Evolutionary conservation across 129 eudicot genomes (phyloP), one percentile per base, ranked within the genome.

Genomic region (Pulicaria dysenterica): DNA sequence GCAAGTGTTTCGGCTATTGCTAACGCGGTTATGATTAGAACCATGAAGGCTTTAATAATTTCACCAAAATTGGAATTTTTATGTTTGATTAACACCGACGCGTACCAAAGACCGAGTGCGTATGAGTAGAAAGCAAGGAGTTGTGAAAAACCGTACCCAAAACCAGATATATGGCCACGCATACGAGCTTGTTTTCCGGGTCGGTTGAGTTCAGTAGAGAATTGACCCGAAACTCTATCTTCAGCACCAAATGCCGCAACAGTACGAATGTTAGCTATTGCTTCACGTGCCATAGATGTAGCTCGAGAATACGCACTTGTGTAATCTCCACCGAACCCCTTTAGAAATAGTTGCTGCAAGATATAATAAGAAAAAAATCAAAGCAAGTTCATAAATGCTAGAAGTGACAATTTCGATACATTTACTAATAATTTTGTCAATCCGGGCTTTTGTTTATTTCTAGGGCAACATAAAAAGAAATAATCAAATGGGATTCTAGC

Each of bases 271-370:
- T 88, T 91, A 6, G 95, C 49, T 45, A 91, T 84, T 42, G 97
- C 97, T 84, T 91, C 97, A 53, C 85, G 88, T 36, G 97, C 97
- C 67, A 91, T 77, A n/a, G 91, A 74, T 3, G 88, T 91, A 42
- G 97, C 97, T 71, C 79, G 83, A 37, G 85, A 75, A 53, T 88
- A 91, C 5, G 96, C 67, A 38, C 72, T 45, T 24, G 77, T 75
- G 79, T 91, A 88, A 51, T 91, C 86, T 54, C 93, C 97, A 73
- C 97, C 97, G 51, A 88, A 91, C 40, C 97, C 97, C 77, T 84
- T 88, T 13, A 91, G 85, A 83, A 91, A 91, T n/a, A 80, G 82
- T 86, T 87, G 89, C 96, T 91, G 86, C 74, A 67, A 24, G 31
- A 77, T 8, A 51, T 17, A 8, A 62, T 54, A 6, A 36, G 37